A percentile compares a stretch with the other conserved stretches of the same genome.
These are phyloP conservation scores for Phytopythium mirpurense DNA, from an alignment of 352 stramenopile genomes.

Conservation along the genomic window DNA sequence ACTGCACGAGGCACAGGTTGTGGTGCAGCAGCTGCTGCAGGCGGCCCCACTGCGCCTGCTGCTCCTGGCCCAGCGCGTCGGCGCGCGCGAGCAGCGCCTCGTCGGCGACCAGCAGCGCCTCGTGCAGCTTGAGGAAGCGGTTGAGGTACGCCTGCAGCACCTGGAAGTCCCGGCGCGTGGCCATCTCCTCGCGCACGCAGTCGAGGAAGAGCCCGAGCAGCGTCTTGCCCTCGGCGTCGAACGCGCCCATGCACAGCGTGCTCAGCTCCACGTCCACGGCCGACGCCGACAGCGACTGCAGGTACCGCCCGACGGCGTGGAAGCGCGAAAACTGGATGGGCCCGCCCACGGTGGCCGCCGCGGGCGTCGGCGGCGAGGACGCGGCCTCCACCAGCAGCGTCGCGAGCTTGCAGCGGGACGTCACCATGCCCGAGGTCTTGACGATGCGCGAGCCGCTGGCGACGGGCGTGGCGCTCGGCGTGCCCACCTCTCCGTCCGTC, in stretches of 20 bases:
- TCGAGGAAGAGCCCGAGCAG: slow-evolving; percentile 57
- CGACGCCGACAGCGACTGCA: slow-evolving; percentile 71
- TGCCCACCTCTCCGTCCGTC: slow-evolving; percentile 21
- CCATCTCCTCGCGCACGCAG: slow-evolving; percentile 65
- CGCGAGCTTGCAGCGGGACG: slow-evolving; percentile 67
- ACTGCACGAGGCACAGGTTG: slow-evolving; percentile 84
- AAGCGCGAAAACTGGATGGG: slow-evolving; percentile 33
- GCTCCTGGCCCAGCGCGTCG: slow-evolving; percentile 43
- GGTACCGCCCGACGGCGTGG: slow-evolving; percentile 42
- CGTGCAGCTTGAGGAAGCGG: slow-evolving; percentile 82
- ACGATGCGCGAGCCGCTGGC: slow-evolving; percentile 50
- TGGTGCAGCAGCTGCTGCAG: slow-evolving; percentile 79
- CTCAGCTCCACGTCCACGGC: slow-evolving; percentile 79
- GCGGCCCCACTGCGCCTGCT: slow-evolving; percentile 78
- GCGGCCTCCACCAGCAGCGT: slow-evolving; percentile 35
- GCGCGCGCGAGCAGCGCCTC: slow-evolving; percentile 46
- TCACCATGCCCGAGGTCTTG: slow-evolving; percentile 66
- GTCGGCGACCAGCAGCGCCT: slow-evolving; percentile 63
- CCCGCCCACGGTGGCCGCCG: slow-evolving; percentile 5
- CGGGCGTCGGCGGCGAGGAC: slow-evolving; percentile 10
- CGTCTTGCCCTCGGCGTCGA: slow-evolving; percentile 68
- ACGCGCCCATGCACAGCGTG: slow-evolving; percentile 80
- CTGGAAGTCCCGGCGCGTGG: slow-evolving; percentile 62
- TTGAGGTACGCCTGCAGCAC: slow-evolving; percentile 84
- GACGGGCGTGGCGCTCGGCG: slow-evolving; percentile 11